Conservation (phyloP, 495 filamentous ascomycete species). For the Aspergillus nidulans region DNA sequence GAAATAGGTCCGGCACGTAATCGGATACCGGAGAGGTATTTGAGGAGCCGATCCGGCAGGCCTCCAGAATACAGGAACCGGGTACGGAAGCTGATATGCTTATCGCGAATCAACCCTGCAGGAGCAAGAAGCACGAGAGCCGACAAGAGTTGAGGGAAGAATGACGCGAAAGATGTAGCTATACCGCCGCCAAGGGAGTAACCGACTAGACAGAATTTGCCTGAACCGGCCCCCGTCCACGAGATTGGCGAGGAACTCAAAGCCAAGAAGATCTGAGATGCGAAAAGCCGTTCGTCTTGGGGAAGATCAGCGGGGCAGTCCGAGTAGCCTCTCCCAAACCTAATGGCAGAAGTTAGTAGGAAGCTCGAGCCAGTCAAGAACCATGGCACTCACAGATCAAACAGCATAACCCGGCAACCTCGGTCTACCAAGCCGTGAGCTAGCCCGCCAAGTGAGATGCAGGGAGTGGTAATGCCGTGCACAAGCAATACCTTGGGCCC, state of each 20-base stretch:
- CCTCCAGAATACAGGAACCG: slow-evolving; percentile 58
- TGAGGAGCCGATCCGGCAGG: slow-evolving; percentile 54
- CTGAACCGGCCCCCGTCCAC: slow-evolving; percentile 54
- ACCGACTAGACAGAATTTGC: slow-evolving; percentile 67
- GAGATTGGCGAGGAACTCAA: slow-evolving; percentile 64
- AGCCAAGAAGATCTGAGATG: slow-evolving; percentile 66
- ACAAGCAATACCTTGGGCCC: slow-evolving; percentile 77
- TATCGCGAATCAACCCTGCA: slow-evolving; percentile 62
- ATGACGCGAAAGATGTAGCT: slow-evolving; percentile 64
- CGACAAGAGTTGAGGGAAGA: slow-evolving; percentile 63
- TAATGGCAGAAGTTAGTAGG: slow-evolving; percentile 15
- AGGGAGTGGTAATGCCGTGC: slow-evolving; percentile 84
- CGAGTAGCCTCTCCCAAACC: slow-evolving; percentile 77
- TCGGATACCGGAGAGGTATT: slow-evolving; percentile 49
- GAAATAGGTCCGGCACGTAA: slow-evolving; percentile 44
- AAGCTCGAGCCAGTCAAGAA: background rate
- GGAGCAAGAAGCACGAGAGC: slow-evolving; percentile 72
- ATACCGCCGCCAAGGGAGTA: slow-evolving; percentile 86
- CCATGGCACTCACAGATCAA: slow-evolving; percentile 48
- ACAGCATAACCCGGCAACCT: slow-evolving; percentile 80
- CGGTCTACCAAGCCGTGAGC: slow-evolving; percentile 65
- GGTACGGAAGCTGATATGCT: slow-evolving; percentile 56
- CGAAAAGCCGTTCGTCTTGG: slow-evolving; percentile 72
- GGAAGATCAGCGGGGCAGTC: slow-evolving; percentile 61
- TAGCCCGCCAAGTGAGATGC: slow-evolving; percentile 62